phyloP scores from a whole-genome alignment of 2,329 filamentous ascomycete species.

The Pleochaeta shiraiana region DNA sequence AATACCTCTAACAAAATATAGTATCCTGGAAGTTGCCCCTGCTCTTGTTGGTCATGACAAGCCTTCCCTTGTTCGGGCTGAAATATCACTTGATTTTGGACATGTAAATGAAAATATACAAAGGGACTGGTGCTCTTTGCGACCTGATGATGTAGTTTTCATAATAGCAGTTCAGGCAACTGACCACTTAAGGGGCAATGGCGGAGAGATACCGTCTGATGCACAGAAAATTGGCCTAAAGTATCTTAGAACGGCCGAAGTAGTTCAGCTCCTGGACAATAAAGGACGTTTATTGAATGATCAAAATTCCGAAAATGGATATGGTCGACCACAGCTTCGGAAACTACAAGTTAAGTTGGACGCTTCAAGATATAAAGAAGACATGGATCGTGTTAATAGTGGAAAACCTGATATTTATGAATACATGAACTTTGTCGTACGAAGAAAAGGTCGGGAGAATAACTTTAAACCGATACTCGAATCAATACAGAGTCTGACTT shows the following conservation, averaged over 20 bases:
- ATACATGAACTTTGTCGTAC: slow-evolving; percentile 64
- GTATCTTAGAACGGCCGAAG: slow-evolving; percentile 58
- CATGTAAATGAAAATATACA: slow-evolving; percentile 54
- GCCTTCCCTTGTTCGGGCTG: slow-evolving; percentile 68
- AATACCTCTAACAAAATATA: slow-evolving; percentile 13
- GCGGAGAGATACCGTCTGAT: slow-evolving; percentile 25
- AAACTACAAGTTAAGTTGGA: slow-evolving; percentile 69
- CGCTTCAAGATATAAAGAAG: slow-evolving; percentile 50
- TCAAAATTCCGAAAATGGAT: slow-evolving; percentile 37
- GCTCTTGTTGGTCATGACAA: slow-evolving; percentile 63
- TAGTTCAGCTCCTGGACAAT: slow-evolving; percentile 72
- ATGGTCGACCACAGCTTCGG: slow-evolving; percentile 36
- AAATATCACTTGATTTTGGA: slow-evolving; percentile 67
- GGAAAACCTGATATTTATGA: slow-evolving; percentile 67
- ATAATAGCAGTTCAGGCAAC: slow-evolving; percentile 53
- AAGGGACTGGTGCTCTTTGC: slow-evolving; percentile 74
- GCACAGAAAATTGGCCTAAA: slow-evolving; percentile 43
- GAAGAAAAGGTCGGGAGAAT: slow-evolving; percentile 73
- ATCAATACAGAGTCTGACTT: slow-evolving; percentile 66
- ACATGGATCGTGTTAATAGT: slow-evolving; percentile 40
- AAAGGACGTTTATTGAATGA: slow-evolving; percentile 55
- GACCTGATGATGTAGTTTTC: slow-evolving; percentile 76
- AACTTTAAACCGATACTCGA: slow-evolving; percentile 92
- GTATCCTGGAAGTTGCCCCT: slow-evolving; percentile 65
- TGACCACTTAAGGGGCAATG: slow-evolving; percentile 31